Evolutionary conservation across 768 basidiomycete species (phyloP), one percentile per base, ranked within the genome.

Genomic region (Suillus cothurnatus): DNA sequence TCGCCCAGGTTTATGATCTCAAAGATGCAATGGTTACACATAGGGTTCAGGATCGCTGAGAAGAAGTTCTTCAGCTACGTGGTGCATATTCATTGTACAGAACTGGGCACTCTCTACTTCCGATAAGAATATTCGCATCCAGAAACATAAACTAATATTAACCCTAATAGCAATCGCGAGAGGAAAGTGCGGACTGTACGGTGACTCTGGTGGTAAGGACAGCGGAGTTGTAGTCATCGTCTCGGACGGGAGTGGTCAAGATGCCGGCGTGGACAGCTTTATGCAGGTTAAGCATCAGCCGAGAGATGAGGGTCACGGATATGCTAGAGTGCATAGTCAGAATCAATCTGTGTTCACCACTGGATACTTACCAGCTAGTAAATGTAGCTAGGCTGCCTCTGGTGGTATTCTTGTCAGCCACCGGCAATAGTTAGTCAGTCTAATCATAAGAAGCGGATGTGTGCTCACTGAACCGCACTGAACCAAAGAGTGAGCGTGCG

Each of bases 201-300:
- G 1, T 34, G 34, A 34, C 9, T 9, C 34, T 34, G 8, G 34
- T 34, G 34, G 34, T 34, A 34, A 34, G 34, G 34, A 34, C 34
- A 34, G 34, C 8, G 49, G 49, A 49, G 49, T 26, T 23, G 23
- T 6, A 23, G 23, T 49, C 49, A 11, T 49, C 23, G 6, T 49
- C 14, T 26, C 6, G 49, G 49, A 49, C 26, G 49, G 26, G 14
- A 6, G 34, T 23, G 11, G 66, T 56, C 21, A 61, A 61, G 9
- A 67, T 62, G 17, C 64, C 64, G 0, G 21, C 14, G 28, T 65
- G 55, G 4, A 80, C 80, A 23, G 72, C 78, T 72, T 79, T 72
- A 67, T 86, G 81, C 6, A 86, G 78, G 70, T 87, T 86, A 49
- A 86, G 80, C 79, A 86, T 83, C 3, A 87, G 78, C 19, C 85